Percentiles rank a stretch among this genome's conserved stretches.
These are phyloP conservation scores for Hypoxylon lienhwacheense DNA, from an alignment of 495 filamentous ascomycete genomes.

Conservation along the genomic window DNA sequence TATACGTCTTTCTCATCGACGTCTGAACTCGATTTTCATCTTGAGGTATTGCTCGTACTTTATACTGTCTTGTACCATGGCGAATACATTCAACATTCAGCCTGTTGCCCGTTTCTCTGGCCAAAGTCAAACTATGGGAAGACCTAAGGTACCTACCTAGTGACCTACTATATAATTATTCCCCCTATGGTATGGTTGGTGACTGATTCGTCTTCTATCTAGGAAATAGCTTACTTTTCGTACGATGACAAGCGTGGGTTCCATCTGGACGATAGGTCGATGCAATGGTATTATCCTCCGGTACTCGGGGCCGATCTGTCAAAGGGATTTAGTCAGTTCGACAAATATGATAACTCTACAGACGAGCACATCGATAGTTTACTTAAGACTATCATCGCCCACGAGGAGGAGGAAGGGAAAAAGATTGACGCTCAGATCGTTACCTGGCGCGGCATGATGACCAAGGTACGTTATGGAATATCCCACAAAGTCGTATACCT, in stretches of 20 bases:
- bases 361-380: conserved; percentile 91
- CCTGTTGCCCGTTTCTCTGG: conserved; percentile 62
- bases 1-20: too few species aligned
- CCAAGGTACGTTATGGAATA: conserved; percentile 63
- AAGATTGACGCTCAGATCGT: conserved; percentile 76
- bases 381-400: conserved; percentile 69
- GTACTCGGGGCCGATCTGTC: conserved; percentile 70
- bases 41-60: not conserved
- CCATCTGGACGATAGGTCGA: conserved; percentile 70
- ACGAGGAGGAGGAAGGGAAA: conserved; percentile 67
- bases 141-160: conserved; percentile 59
- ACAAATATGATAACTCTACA: conserved; percentile 74
- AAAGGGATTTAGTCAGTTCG: conserved; percentile 77
- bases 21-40: not conserved
- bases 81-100: conserved; percentile 60
- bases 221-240: conserved; percentile 91
- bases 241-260: conserved; percentile 83
- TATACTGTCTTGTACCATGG: conserved; percentile 28
- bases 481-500: not conserved
- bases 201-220: not conserved
- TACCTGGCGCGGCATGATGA: conserved; percentile 99
- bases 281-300: conserved; percentile 88
- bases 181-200: not conserved
- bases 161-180: too few species aligned
- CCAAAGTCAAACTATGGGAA: conserved; percentile 63